Evolutionary conservation across 768 basidiomycete species (phyloP).

Genomic region (Candolleomyces eurysporus): DNA sequence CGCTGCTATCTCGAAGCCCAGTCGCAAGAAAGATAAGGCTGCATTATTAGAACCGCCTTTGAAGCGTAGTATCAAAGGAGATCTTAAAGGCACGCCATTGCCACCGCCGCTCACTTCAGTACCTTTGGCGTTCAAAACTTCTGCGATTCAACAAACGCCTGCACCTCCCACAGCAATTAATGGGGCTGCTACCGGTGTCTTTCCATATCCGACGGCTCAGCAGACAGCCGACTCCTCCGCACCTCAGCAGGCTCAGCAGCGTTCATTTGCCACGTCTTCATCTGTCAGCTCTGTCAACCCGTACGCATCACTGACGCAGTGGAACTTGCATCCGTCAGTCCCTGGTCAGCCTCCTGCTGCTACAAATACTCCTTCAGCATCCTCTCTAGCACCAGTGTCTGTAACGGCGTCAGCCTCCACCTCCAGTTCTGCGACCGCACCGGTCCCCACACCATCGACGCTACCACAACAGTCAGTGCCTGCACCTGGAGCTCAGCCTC

Average conservation of each 20-base stretch:
- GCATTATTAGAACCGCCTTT: slow-evolving; percentile 58
- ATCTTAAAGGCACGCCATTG: slow-evolving; percentile 51
- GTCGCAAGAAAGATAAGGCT: slow-evolving; percentile 61
- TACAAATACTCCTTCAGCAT: slow-evolving; percentile 24
- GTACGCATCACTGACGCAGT: slow-evolving; percentile 36
- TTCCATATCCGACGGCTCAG: slow-evolving; percentile 38
- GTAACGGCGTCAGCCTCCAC: slow-evolving; percentile 18
- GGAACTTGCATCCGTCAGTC: slow-evolving; percentile 29
- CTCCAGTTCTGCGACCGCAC: slow-evolving; percentile 12
- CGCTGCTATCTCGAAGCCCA: slow-evolving; percentile 26
- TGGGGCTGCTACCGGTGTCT: slow-evolving; percentile 38
- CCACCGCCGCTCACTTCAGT: slow-evolving; percentile 71
- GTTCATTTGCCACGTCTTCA: slow-evolving; percentile 17
- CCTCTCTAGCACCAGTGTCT: slow-evolving; percentile 9
- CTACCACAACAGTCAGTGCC: slow-evolving; percentile 19
- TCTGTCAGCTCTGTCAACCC: slow-evolving; percentile 33
- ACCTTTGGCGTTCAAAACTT: slow-evolving; percentile 52
- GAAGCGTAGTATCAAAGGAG: slow-evolving; percentile 69
- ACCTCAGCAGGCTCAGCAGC: slow-evolving; percentile 17
- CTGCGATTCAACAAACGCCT: slow-evolving; percentile 19
- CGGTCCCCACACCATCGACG: slow-evolving; percentile 15
- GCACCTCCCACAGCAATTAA: slow-evolving; percentile 8
- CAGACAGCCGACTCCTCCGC: slow-evolving; percentile 19
- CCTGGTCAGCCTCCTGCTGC: slow-evolving; percentile 19
- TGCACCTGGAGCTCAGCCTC: slow-evolving; percentile 15